A percentile compares a stretch with the other conserved stretches of the same genome.
Conservation (phyloP, 2,329 filamentous ascomycete genomes). For the Pyrenophora teres region DNA sequence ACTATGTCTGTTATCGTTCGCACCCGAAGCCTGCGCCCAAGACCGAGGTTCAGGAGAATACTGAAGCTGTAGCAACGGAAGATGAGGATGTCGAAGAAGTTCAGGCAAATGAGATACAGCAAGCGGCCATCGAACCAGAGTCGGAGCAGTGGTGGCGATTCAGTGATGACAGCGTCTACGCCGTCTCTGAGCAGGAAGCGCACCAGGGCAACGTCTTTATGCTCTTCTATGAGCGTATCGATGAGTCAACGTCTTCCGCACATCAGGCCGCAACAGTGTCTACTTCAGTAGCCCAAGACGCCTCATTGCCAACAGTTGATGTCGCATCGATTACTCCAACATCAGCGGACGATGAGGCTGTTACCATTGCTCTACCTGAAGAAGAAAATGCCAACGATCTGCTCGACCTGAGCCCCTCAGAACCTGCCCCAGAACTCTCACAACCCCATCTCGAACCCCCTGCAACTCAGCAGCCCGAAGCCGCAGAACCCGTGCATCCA, state of each 20-base stretch:
- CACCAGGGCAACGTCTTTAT: constrained; percentile 87
- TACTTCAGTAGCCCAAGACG: constrained; percentile 11
- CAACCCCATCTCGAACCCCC: neutral
- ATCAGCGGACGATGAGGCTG: constrained; percentile 12
- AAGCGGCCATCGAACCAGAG: neutral
- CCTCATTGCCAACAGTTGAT: constrained; percentile 27
- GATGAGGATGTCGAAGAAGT: constrained; percentile 14
- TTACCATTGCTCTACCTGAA: constrained; percentile 26
- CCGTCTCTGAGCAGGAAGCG: constrained; percentile 74
- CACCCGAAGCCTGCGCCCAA: constrained; percentile 52
- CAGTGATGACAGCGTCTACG: constrained; percentile 83
- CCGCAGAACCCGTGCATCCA: neutral
- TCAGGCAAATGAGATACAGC: constrained; percentile 21
- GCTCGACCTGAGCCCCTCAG: constrained; percentile 8
- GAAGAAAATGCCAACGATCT: constrained; percentile 21
- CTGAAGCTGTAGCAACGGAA: constrained; percentile 1
- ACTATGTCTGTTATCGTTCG: constrained; percentile 90
- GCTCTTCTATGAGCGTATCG: constrained; percentile 83
- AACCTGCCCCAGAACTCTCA: constrained; percentile 1
- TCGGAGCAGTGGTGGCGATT: constrained; percentile 79
- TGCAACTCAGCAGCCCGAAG: neutral
- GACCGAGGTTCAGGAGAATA: constrained; percentile 1
- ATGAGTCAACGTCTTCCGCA: constrained; percentile 51
- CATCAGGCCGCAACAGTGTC: neutral
- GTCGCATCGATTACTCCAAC: neutral